phyloP scores from a whole-genome alignment of 2,329 filamentous ascomycete species.

The Pezicula radicicola region DNA sequence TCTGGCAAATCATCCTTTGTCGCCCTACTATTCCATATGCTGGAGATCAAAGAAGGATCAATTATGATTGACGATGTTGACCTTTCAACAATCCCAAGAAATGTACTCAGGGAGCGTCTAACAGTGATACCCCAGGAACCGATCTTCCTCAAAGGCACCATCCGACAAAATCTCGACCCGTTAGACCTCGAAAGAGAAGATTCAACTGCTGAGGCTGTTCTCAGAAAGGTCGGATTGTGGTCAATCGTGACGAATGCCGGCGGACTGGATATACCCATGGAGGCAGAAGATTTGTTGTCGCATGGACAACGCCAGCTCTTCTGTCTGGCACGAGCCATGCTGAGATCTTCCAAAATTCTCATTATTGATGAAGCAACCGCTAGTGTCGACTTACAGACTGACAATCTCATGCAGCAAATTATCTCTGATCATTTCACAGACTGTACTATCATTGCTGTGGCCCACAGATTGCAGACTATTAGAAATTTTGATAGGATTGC shows the following conservation, averaged over 20 bases:
- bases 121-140: constrained; percentile 43
- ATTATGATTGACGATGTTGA: constrained; percentile 46
- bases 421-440: constrained; percentile 46
- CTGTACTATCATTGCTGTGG: constrained; percentile 42
- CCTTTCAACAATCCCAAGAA: constrained; percentile 37
- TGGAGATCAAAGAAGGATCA: constrained; percentile 36
- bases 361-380: constrained; percentile 30
- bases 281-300: constrained; percentile 42
- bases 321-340: constrained; percentile 42
- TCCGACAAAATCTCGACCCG: constrained; percentile 48
- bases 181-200: constrained; percentile 27
- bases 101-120: constrained; percentile 39
- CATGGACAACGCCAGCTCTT: constrained; percentile 42
- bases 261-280: constrained; percentile 30
- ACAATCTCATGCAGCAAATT: constrained; percentile 48
- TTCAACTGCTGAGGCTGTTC: constrained; percentile 35
- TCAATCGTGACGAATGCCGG: constrained; percentile 6
- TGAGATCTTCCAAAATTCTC: constrained; percentile 32
- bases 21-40: constrained; percentile 44
- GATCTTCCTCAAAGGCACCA: constrained; percentile 42
- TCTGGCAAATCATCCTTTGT: constrained; percentile 42
- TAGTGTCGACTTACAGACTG: constrained; percentile 47
- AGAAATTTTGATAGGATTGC: constrained; percentile 41
- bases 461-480: constrained; percentile 32
- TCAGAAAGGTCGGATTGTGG: constrained; percentile 38